These are phyloP conservation scores for Pezicula radicicola DNA, from an alignment of 2,329 filamentous ascomycete species.

Conservation along the genomic window DNA sequence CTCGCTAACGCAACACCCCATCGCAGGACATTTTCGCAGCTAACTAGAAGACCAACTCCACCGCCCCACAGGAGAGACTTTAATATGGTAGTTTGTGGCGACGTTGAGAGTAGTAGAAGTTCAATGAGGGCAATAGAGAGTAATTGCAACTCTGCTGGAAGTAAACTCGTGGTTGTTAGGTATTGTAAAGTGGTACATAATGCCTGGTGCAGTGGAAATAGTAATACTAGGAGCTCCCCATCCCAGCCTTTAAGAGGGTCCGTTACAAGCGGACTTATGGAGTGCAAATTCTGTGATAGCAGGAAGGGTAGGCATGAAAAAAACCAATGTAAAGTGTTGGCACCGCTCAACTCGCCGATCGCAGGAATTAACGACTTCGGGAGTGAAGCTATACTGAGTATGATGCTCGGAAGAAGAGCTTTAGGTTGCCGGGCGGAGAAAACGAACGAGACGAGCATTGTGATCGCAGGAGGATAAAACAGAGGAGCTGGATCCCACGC, in stretches of 20 bases:
- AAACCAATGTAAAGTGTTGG: constrained; percentile 74
- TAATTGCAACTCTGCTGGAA: constrained; percentile 84
- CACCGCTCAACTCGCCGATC: constrained; percentile 50
- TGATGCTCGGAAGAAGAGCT: constrained; percentile 72
- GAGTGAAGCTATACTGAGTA: constrained; percentile 76
- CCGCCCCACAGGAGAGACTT: constrained; percentile 83
- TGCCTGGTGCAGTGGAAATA: constrained; percentile 83
- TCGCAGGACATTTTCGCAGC: constrained; percentile 70
- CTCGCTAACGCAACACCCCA: constrained; percentile 85
- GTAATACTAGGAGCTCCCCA: constrained; percentile 39
- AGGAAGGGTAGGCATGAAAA: constrained; percentile 67
- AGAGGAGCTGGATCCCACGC: constrained; percentile 89
- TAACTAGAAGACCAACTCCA: constrained; percentile 71
- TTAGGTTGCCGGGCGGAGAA: constrained; percentile 60
- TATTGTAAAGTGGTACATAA: constrained; percentile 71
- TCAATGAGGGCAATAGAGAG: constrained; percentile 82
- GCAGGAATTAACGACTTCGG: constrained; percentile 70
- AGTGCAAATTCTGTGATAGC: not conserved
- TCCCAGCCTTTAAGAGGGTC: constrained; percentile 22
- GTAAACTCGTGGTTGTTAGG: constrained; percentile 83
- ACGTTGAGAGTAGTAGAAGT: constrained; percentile 70
- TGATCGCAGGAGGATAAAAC: constrained; percentile 78
- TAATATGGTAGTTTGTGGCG: constrained; percentile 80
- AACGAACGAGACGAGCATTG: constrained; percentile 73
- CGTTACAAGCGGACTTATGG: not conserved